These are phyloP conservation scores for Gremmenia infestans DNA, from an alignment of 2,329 filamentous ascomycete species.

Conservation along the genomic window DNA sequence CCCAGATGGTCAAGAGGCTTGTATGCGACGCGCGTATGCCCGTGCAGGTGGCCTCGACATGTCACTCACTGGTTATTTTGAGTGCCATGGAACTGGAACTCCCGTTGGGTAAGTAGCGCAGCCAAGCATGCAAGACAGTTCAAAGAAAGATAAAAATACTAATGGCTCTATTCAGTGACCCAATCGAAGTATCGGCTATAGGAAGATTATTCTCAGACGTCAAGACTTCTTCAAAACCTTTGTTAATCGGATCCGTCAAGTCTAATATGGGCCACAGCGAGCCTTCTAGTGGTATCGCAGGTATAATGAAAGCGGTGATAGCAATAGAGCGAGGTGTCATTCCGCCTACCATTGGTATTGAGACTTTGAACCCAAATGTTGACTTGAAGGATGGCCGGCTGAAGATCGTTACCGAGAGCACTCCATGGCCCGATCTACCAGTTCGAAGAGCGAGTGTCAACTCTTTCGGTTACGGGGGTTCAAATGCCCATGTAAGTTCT, in stretches of 20 bases:
- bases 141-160: too few relatives aligned
- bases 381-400: slow-evolving; percentile 29
- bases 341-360: background rate
- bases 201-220: background rate
- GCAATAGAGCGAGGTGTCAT: background rate
- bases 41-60: slow-evolving; percentile 1
- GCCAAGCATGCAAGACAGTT: too few relatives aligned
- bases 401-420: slow-evolving; percentile 14
- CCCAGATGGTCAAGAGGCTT: slow-evolving; percentile 36
- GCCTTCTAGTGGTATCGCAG: background rate
- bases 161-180: too few relatives aligned
- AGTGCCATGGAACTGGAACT: slow-evolving; percentile 11
- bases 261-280: background rate
- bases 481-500: slow-evolving; percentile 15
- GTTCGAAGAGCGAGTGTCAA: slow-evolving; percentile 14
- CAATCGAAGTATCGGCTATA: background rate
- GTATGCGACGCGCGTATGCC: slow-evolving; percentile 7
- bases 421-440: slow-evolving; percentile 1
- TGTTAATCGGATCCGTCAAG: background rate
- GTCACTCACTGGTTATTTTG: slow-evolving; percentile 3
- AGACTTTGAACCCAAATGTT: background rate
- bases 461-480: slow-evolving; percentile 21
- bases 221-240: background rate
- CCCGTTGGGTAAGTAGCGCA: background rate
- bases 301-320: background rate